These are phyloP conservation scores for Pisolithus albus DNA, from an alignment of 768 basidiomycete genomes.

Conservation along the genomic window DNA sequence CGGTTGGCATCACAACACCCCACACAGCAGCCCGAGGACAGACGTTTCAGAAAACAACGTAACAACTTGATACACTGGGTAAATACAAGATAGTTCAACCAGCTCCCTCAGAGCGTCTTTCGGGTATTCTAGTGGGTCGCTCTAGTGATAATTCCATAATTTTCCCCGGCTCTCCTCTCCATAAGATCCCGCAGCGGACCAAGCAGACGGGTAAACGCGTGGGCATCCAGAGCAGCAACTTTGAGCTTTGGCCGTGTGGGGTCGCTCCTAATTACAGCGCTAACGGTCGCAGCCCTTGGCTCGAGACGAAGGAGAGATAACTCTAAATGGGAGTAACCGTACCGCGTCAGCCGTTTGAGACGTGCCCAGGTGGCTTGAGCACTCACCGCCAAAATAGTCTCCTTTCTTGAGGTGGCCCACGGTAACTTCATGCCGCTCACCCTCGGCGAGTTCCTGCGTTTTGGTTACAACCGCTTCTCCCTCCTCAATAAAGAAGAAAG, in stretches of 20 bases:
- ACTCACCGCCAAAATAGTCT: conserved; percentile 95
- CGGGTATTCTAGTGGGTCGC: conserved; percentile 25
- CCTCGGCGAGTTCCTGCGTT: conserved; percentile 51
- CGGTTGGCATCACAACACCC: too few species aligned
- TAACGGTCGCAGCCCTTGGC: conserved; percentile 95
- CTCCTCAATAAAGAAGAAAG: conserved; percentile 96
- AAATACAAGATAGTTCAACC: not conserved
- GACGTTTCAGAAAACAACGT: too few species aligned
- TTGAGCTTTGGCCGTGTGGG: conserved; percentile 62
- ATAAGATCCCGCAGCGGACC: conserved; percentile 90
- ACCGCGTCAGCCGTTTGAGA: conserved; percentile 4
- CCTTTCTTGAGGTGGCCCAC: conserved; percentile 81
- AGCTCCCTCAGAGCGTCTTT: not conserved
- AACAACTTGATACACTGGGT: not conserved
- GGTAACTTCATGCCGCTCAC: conserved; percentile 52
- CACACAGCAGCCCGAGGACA: too few species aligned
- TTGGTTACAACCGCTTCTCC: conserved; percentile 88
- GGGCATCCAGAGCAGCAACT: conserved; percentile 88
- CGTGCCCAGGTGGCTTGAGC: not conserved
- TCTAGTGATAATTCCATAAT: conserved; percentile 40
- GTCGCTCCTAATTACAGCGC: conserved; percentile 50
- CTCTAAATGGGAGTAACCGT: conserved; percentile 43
- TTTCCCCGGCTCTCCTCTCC: conserved; percentile 82
- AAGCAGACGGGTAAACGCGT: conserved; percentile 88
- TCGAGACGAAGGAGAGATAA: conserved; percentile 82